Evolutionary conservation across 164 flowering plant genomes (phyloP).

Genomic region (Vitis cinerea): DNA sequence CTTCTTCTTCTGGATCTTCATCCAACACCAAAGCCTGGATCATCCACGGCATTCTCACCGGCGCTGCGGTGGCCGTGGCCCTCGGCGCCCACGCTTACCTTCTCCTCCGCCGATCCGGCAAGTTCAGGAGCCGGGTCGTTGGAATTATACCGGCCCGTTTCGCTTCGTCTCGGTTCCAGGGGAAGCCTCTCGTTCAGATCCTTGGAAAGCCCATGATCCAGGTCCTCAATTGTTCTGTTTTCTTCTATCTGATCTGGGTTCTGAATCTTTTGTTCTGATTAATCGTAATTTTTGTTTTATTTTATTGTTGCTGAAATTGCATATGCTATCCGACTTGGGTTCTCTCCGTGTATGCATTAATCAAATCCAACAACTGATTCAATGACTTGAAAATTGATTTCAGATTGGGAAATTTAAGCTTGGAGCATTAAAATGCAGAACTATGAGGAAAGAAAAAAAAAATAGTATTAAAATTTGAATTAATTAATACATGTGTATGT

Average conservation of each 20-base stretch:
- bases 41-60: slow-evolving; percentile 55
- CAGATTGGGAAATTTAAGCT: too few species aligned
- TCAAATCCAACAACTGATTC: too few species aligned
- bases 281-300: neutral
- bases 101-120: slow-evolving; percentile 32
- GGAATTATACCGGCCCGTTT: slow-evolving; percentile 91
- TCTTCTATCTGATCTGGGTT: neutral
- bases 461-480: too few species aligned
- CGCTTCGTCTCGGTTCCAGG: slow-evolving; percentile 75
- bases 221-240: slow-evolving; percentile 28
- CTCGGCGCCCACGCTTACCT: slow-evolving; percentile 41
- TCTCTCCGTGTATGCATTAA: too few species aligned
- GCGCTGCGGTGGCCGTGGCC: slow-evolving; percentile 62
- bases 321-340: neutral
- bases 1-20: slow-evolving; percentile 27
- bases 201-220: slow-evolving; percentile 97
- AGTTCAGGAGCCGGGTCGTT: slow-evolving; percentile 65
- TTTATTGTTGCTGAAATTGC: neutral
- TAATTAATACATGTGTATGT: too few species aligned
- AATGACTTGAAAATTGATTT: too few species aligned
- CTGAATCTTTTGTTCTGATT: neutral
- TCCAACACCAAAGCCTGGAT: slow-evolving; percentile 49
- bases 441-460: too few species aligned
- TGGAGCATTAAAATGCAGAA: too few species aligned
- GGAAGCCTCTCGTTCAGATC: slow-evolving; percentile 83